Evolutionary conservation across 306 rosid species (phyloP).

Genomic region (Canavalia gladiata): DNA sequence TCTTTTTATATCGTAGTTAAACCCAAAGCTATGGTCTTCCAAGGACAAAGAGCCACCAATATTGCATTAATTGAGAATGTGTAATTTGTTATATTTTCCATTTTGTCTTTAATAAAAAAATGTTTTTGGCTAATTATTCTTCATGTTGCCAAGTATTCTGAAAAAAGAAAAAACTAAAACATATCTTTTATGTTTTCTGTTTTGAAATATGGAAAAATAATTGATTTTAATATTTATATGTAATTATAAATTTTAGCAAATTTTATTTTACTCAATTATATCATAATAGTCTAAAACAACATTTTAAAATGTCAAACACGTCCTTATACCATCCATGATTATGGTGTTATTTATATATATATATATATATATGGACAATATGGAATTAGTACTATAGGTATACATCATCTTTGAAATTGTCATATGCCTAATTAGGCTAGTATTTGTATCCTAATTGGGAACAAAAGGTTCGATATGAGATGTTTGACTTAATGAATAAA

Average conservation of each 20-base stretch:
- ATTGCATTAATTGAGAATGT: background rate
- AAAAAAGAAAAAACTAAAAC: background rate
- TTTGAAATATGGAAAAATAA: background rate
- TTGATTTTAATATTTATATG: background rate
- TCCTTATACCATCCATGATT: background rate
- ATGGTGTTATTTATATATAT: background rate
- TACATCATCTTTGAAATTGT: slow-evolving; percentile 14
- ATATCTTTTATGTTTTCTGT: background rate
- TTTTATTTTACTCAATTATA: background rate
- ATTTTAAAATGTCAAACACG: background rate
- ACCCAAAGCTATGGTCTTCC: background rate
- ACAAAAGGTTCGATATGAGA: slow-evolving; percentile 1
- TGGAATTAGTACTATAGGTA: background rate
- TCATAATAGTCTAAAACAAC: background rate
- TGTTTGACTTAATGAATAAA: slow-evolving; percentile 20
- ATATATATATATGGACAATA: background rate
- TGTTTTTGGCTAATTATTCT: background rate
- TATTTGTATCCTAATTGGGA: slow-evolving; percentile 38
- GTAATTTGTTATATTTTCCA: background rate
- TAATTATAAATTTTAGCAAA: background rate
- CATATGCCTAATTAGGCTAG: slow-evolving; percentile 22
- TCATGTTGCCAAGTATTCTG: background rate
- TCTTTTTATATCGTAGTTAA: background rate
- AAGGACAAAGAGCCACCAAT: too few species aligned
- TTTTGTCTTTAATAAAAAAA: background rate